phyloP scores from a whole-genome alignment of 2,329 filamentous ascomycete species.

The Fusarium irregulare region DNA sequence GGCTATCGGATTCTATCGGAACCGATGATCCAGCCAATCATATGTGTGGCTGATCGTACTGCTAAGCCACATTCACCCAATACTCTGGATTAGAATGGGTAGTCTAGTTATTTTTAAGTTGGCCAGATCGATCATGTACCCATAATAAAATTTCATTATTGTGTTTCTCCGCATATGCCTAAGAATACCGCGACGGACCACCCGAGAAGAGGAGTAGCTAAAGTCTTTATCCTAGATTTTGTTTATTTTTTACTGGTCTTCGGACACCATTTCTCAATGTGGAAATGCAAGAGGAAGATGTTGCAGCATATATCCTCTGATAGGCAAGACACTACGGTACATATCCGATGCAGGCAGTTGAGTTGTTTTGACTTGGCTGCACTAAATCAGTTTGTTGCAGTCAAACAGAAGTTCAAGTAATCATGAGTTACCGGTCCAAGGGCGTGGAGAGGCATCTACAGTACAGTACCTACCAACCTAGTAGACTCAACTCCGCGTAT shows the following conservation, averaged over 20 bases:
- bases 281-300: neutral
- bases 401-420: neutral
- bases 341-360: neutral
- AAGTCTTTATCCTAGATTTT: neutral
- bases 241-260: neutral
- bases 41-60: constrained; percentile 9
- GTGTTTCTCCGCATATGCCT: constrained; percentile 18
- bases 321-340: neutral
- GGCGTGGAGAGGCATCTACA: neutral
- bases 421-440: neutral
- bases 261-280: constrained; percentile 17
- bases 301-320: neutral
- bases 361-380: neutral
- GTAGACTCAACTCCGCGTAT: neutral
- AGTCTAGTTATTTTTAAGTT: constrained; percentile 10
- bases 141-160: constrained; percentile 24
- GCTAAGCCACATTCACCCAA: constrained; percentile 34
- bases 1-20: constrained; percentile 34
- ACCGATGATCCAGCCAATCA: constrained; percentile 31
- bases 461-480: neutral
- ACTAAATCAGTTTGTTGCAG: neutral
- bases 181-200: constrained; percentile 12
- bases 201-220: constrained; percentile 9
- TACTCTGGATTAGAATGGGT: neutral
- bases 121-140: constrained; percentile 36